These are phyloP conservation scores for Letharia lupina DNA, from an alignment of 495 filamentous ascomycete genomes.

Conservation along the genomic window DNA sequence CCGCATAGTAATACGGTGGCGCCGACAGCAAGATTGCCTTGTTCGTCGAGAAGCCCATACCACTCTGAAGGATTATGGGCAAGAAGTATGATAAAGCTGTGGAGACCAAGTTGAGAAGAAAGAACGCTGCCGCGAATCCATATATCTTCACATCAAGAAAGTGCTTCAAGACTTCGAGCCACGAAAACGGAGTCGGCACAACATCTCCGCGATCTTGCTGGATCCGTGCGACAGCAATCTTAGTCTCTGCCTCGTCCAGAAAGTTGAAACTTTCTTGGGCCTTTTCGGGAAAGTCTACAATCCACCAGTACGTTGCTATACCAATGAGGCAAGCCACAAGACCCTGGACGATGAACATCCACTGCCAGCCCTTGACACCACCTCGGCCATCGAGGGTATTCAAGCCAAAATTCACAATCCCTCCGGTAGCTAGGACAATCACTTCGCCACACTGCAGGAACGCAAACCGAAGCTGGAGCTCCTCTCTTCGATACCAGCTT, in stretches of 20 bases:
- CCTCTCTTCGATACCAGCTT: slow-evolving; percentile 61
- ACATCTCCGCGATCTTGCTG: slow-evolving; percentile 59
- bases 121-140: slow-evolving; percentile 64
- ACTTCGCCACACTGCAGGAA: slow-evolving; percentile 65
- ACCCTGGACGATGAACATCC: slow-evolving; percentile 70
- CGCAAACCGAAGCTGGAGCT: slow-evolving; percentile 70
- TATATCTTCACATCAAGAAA: slow-evolving; percentile 64
- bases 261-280: slow-evolving; percentile 54
- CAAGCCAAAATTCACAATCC: slow-evolving; percentile 64
- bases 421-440: slow-evolving; percentile 58
- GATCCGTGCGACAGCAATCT: slow-evolving; percentile 50
- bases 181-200: slow-evolving; percentile 50
- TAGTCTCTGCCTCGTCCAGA: slow-evolving; percentile 49
- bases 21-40: slow-evolving; percentile 62
- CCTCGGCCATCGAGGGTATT: slow-evolving; percentile 52
- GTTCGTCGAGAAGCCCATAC: slow-evolving; percentile 62
- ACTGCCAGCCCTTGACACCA: slow-evolving; percentile 63
- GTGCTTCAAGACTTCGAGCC: slow-evolving; percentile 49
- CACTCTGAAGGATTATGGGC: slow-evolving; percentile 61
- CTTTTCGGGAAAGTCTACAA: slow-evolving; percentile 71
- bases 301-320: slow-evolving; percentile 66
- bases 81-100: slow-evolving; percentile 57
- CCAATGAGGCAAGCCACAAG: slow-evolving; percentile 56
- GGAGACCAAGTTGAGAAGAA: slow-evolving; percentile 57
- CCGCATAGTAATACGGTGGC: slow-evolving; percentile 70